These are phyloP conservation scores for Boletus subparvulus DNA, from an alignment of 768 basidiomycete genomes.

Conservation along the genomic window DNA sequence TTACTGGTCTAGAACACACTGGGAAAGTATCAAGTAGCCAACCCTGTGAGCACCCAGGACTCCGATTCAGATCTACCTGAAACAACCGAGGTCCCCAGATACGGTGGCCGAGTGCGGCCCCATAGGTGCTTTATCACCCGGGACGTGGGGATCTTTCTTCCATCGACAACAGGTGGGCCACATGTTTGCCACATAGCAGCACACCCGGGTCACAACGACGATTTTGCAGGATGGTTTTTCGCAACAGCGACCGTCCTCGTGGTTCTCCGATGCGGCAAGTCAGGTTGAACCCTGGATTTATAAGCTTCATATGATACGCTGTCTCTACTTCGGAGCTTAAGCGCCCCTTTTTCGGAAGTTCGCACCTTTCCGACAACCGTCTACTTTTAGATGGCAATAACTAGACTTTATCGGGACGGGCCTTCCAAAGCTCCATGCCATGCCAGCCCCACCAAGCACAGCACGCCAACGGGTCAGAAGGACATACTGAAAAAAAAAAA, in stretches of 20 bases:
- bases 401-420: conserved; percentile 8
- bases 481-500: conserved; percentile 2
- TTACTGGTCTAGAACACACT: conserved; percentile 8
- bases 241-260: conserved; percentile 10
- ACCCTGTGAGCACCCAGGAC: neutral
- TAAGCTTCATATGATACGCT: conserved; percentile 12
- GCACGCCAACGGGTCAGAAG: conserved; percentile 20
- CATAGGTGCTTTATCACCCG: neutral
- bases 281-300: conserved; percentile 20
- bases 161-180: neutral
- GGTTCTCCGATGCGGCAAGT: neutral
- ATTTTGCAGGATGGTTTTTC: neutral
- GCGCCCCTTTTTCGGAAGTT: conserved; percentile 29
- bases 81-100: neutral
- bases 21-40: neutral
- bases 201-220: neutral
- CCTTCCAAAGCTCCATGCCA: neutral
- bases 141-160: neutral
- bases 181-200: neutral
- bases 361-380: conserved; percentile 2
- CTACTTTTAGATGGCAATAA: conserved; percentile 4
- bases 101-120: neutral
- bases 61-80: neutral
- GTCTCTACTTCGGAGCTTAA: conserved; percentile 30
- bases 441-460: conserved; percentile 16